Evolutionary conservation across 2,329 filamentous ascomycete species (phyloP), one percentile per base, ranked within the genome.

Genomic region (Acephala macrosclerotiorum): DNA sequence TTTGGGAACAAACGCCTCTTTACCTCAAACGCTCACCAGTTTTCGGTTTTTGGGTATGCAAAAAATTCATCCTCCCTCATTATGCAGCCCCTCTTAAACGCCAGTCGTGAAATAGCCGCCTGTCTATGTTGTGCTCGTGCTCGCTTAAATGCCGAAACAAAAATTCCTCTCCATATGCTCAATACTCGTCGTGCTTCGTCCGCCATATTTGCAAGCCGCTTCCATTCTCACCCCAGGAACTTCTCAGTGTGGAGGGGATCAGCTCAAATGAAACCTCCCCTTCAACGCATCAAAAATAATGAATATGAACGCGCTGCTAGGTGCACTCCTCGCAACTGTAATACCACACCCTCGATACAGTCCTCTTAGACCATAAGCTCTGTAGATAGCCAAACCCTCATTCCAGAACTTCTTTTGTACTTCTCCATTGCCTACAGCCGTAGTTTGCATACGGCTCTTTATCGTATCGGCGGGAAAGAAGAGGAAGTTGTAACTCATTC

Each of bases 381-480:
- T 85, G 91, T 93, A 99, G n/a, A 98, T 79, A 18, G 87, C 84
- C 64, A 80, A 84, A 0, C 89, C 88, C 66, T 96, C 93, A 42
- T 85, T 82, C 80, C 84, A 86, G 75, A 99, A 98, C 0, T 88
- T 90, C 25, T 82, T 80, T 9, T 83, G 72, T 14, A 79, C 82
- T 8, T 83, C 81, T 36, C 85, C 66, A 0, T 62, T 65, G 12
- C 65, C 57, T 51, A 93, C 82, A 5, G 94, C 90, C 61, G 91
- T 86, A 0, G 96, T 99, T 80, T 99, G 96, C 90, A 99, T 97
- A 57, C 95, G 89, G 20, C 92, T 96, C 81, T 99, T 99, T 82
- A 99, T 91, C 0, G 96, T 99, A 77, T 99, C 96, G 58, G 96
- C 96, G 0, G 96, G 96, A 77, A 96, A 99, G 83, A 98, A 97